Evolutionary conservation across 768 basidiomycete genomes (phyloP).

Genomic region (Termitomyces heimii): DNA sequence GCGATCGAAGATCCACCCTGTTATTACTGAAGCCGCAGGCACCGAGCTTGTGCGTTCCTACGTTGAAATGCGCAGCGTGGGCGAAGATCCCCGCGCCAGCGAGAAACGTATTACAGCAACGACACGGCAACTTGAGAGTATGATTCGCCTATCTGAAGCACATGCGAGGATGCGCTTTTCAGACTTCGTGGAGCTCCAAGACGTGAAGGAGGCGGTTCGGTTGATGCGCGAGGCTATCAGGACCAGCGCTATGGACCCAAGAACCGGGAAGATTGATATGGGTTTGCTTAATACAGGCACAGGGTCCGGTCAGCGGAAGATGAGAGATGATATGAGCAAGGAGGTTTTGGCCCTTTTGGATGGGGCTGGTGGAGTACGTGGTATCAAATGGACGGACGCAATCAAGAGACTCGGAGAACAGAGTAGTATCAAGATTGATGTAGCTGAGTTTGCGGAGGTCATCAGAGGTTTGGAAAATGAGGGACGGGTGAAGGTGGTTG

Average conservation of each 20-base stretch:
- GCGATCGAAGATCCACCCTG: slow-evolving; percentile 77
- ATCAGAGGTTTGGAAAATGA: slow-evolving; percentile 78
- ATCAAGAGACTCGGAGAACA: slow-evolving; percentile 75
- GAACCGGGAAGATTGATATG: slow-evolving; percentile 97
- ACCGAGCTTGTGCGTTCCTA: slow-evolving; percentile 83
- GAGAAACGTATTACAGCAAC: slow-evolving; percentile 98
- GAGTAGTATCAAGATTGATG: slow-evolving; percentile 76
- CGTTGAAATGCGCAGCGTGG: slow-evolving; percentile 90
- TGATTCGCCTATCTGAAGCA: slow-evolving; percentile 94
- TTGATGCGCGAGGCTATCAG: slow-evolving; percentile 96
- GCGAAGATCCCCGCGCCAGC: slow-evolving; percentile 77
- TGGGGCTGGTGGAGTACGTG: slow-evolving; percentile 42
- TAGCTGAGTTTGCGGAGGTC: slow-evolving; percentile 77
- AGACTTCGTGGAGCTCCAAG: slow-evolving; percentile 75
- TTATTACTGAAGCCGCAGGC: slow-evolving; percentile 80
- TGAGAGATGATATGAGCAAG: slow-evolving; percentile 86
- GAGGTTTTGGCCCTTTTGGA: slow-evolving; percentile 70
- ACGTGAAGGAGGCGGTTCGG: slow-evolving; percentile 89
- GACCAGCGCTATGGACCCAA: slow-evolving; percentile 91
- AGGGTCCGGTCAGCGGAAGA: slow-evolving; percentile 75
- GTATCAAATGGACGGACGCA: slow-evolving; percentile 81
- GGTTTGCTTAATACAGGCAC: slow-evolving; percentile 93
- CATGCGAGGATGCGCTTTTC: slow-evolving; percentile 96
- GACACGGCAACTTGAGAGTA: slow-evolving; percentile 92
- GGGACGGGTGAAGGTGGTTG: slow-evolving; percentile 79